Evolutionary conservation across 2,329 filamentous ascomycete genomes (phyloP).

Genomic region (Colletotrichum sp.): DNA sequence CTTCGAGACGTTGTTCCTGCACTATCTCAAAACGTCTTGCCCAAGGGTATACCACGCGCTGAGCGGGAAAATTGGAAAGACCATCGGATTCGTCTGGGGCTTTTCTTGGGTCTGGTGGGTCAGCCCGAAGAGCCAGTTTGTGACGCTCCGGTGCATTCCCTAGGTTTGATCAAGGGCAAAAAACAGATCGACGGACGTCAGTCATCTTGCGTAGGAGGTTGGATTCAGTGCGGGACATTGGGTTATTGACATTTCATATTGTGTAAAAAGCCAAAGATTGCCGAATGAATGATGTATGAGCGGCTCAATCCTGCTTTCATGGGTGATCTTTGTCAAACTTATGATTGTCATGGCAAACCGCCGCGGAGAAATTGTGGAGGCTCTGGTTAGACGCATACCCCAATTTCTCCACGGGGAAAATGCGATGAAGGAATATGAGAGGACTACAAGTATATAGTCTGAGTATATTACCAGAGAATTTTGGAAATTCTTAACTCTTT

Average conservation of each 20-base stretch:
- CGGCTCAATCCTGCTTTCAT: background rate
- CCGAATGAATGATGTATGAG: background rate
- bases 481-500: accelerated
- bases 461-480: background rate
- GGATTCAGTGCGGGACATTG: background rate
- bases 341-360: background rate
- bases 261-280: background rate
- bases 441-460: background rate
- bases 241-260: background rate
- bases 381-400: background rate
- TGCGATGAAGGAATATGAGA: background rate
- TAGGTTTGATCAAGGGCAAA: background rate
- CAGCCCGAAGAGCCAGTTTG: background rate
- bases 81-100: constrained; percentile 6
- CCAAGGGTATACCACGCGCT: background rate
- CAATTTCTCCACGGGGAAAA: background rate
- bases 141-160: background rate
- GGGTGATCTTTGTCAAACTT: background rate
- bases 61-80: background rate
- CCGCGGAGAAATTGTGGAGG: background rate
- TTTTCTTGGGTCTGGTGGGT: constrained; percentile 7
- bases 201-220: background rate
- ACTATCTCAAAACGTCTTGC: background rate
- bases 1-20: constrained; percentile 1
- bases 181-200: background rate